phyloP scores from a whole-genome alignment of 257 asterid species.

The Agastache rugosa region DNA sequence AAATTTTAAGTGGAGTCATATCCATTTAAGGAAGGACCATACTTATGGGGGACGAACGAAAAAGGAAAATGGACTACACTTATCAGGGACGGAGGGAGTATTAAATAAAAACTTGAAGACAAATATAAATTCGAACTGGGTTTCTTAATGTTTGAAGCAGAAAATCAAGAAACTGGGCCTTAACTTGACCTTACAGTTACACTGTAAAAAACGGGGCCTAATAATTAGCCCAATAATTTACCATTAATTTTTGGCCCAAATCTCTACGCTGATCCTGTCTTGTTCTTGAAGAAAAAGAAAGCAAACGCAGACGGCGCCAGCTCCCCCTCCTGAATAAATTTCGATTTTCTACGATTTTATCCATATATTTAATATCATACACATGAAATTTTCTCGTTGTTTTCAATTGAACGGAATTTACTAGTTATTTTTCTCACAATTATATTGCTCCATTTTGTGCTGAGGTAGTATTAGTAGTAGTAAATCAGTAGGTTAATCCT shows the following conservation, averaged over 20 bases:
- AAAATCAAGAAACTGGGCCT: too few relatives aligned
- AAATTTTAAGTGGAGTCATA: too few relatives aligned
- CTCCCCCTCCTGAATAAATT: background rate
- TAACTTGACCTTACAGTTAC: too few relatives aligned
- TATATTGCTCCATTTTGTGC: constrained; percentile 15
- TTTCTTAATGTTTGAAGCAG: too few relatives aligned
- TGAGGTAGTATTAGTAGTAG: constrained; percentile 9
- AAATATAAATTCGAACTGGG: too few relatives aligned
- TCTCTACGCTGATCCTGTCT: background rate
- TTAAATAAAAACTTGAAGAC: too few relatives aligned
- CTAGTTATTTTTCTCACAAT: background rate
- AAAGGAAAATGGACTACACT: too few relatives aligned
- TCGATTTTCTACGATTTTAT: background rate
- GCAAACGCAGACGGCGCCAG: constrained; percentile 8
- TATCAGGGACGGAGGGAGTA: too few relatives aligned
- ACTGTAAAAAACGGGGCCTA: too few relatives aligned
- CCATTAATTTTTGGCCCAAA: background rate
- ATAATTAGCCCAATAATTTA: background rate
- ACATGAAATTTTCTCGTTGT: background rate
- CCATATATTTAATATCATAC: background rate
- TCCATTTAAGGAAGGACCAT: too few relatives aligned
- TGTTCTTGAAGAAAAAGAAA: constrained; percentile 32
- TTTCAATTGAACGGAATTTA: background rate
- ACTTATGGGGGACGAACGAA: too few relatives aligned
- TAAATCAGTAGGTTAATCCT: constrained; percentile 25